Conservation (phyloP, 345 rosid species). For the Brassica carinata region DNA sequence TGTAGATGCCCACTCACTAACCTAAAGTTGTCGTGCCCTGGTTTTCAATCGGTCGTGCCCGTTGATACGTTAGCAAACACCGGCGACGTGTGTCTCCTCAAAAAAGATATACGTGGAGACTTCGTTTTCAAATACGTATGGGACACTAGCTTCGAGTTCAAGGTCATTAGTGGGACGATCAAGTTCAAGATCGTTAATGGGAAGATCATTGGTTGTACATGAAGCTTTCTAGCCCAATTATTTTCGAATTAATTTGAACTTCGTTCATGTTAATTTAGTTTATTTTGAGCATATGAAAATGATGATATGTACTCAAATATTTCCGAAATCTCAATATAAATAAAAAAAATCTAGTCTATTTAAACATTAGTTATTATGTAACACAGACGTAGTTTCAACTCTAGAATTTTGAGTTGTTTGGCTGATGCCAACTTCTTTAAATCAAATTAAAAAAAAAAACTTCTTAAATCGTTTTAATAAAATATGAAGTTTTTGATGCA, state of each 20-base stretch:
- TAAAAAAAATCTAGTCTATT: background rate
- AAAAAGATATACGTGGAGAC: background rate
- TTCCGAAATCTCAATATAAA: background rate
- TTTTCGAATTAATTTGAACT: background rate
- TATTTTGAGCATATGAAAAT: background rate
- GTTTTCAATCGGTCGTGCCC: slow-evolving; percentile 14
- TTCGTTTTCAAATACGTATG: slow-evolving; percentile 17
- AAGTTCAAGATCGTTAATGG: background rate
- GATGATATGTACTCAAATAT: background rate
- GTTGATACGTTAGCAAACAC: background rate
- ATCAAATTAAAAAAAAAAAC: too few relatives aligned
- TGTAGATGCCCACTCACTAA: background rate
- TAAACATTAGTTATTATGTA: background rate
- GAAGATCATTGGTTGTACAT: background rate
- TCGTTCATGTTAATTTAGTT: background rate
- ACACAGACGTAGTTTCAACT: too few relatives aligned
- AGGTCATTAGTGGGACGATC: background rate
- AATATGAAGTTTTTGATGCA: background rate
- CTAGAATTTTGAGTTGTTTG: too few relatives aligned
- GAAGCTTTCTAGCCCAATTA: background rate
- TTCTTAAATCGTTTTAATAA: too few relatives aligned
- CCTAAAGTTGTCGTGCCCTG: slow-evolving; percentile 4
- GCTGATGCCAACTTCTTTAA: too few relatives aligned
- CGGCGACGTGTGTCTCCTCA: slow-evolving; percentile 11
- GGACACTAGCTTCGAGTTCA: slow-evolving; percentile 23